Percentiles rank a stretch among this genome's conserved stretches.
These are phyloP conservation scores for Bassia scoparia DNA, from an alignment of 148 eudicot species.

Conservation along the genomic window DNA sequence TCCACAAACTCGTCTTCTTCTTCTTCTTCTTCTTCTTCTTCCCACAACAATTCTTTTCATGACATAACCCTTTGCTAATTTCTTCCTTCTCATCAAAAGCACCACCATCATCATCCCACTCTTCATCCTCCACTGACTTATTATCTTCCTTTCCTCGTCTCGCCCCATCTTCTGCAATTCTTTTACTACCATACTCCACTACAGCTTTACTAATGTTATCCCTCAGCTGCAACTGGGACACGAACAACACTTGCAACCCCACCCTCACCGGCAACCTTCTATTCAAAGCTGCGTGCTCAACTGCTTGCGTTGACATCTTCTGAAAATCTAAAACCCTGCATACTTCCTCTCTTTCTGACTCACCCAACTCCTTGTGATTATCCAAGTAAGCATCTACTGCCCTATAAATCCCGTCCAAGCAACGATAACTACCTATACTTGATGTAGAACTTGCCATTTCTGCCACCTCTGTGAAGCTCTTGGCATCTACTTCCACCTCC, in stretches of 20 bases:
- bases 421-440: slow-evolving; percentile 25
- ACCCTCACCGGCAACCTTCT: slow-evolving; percentile 51
- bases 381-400: slow-evolving; percentile 59
- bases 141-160: slow-evolving; percentile 12
- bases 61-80: slow-evolving; percentile 21
- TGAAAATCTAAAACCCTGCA: slow-evolving; percentile 55
- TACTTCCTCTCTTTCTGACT: slow-evolving; percentile 46
- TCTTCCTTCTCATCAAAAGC: slow-evolving; percentile 48
- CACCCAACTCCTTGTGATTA: slow-evolving; percentile 50
- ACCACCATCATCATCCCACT: slow-evolving; percentile 36
- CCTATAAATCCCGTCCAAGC: slow-evolving; percentile 56
- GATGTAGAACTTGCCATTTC: slow-evolving; percentile 51
- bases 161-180: slow-evolving; percentile 24
- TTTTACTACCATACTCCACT: slow-evolving; percentile 13
- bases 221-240: slow-evolving; percentile 48
- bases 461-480: slow-evolving; percentile 41
- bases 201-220: slow-evolving; percentile 43
- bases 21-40: slow-evolving; percentile 36
- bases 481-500: slow-evolving; percentile 38
- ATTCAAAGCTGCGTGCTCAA: slow-evolving; percentile 60
- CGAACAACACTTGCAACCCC: slow-evolving; percentile 50
- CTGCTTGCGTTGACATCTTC: slow-evolving; percentile 54
- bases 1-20: slow-evolving; percentile 62
- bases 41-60: slow-evolving; percentile 27
- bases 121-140: slow-evolving; percentile 30